Base-by-base conservation (phyloP, 163 green algal genomes). In the Scenedesmus sp. region DNA sequence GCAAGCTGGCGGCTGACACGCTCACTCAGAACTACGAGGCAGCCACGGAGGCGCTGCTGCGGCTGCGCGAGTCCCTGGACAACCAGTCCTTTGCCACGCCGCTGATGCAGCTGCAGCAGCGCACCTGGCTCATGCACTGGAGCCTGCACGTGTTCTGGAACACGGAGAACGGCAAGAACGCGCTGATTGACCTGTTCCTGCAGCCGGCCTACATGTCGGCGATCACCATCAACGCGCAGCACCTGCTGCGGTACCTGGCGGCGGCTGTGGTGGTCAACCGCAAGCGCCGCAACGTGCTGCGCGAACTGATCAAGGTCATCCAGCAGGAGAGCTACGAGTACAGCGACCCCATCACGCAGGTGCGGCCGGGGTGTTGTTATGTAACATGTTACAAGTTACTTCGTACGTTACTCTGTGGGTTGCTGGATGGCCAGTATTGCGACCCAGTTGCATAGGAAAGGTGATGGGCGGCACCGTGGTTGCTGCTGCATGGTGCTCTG, bases 81-180 rank as follows among this genome's bases (percentile, higher is more conserved):
- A 96, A 96, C 87, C 94, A 96, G 93, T 97, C 95, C 54, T 98
- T 99, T 94, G 95, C 96, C 0, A 91, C 92, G 3, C 94, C 96
- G 4, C 94, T 98, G 60, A 92, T 95, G 86, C 96, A 98, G 95
- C 96, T 99, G 92, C 97, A 99, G 96, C 97, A 99, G 95, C 97
- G 98, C 90, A 98, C 97, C 56, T 99, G 98, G 98, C 96, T 99
- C 90, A 97, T 99, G 96, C 98, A 99, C 95, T 99, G 98, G 98
- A 91, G 94, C 7, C 96, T 99, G 26, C 99, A 99, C 93, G 97
- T 99, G 55, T 99, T 99, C 96, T 99, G 99, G 96, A 99, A 99
- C 96, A 97, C 98, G 91, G 97, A 99, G 89, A 99, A 98, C 92
- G 98, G 98, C 26, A 95, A 97, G 87, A 99, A 99, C 93, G 93